Evolutionary conservation across 2,329 filamentous ascomycete species (phyloP).

Genomic region (Calonectria pauciramosa): DNA sequence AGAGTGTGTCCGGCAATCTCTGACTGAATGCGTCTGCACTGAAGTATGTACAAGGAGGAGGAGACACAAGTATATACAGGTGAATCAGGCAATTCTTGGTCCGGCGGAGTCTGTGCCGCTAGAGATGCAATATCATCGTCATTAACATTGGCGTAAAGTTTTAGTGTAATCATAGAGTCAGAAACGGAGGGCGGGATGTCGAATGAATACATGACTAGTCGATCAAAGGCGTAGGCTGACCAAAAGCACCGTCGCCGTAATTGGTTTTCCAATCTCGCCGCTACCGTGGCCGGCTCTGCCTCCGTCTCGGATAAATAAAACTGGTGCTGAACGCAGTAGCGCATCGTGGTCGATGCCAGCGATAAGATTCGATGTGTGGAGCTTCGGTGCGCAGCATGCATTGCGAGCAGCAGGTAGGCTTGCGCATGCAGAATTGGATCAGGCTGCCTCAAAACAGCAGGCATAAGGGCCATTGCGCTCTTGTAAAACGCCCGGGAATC

Average conservation of each 20-base stretch:
- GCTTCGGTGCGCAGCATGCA: conserved; percentile 45
- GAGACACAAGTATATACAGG: conserved; percentile 41
- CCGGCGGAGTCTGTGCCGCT: conserved; percentile 22
- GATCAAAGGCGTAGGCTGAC: conserved; percentile 48
- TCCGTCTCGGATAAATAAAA: conserved; percentile 45
- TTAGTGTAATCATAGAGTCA: conserved; percentile 46
- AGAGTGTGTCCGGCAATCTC: conserved; percentile 45
- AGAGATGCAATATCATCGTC: conserved; percentile 39
- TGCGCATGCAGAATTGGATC: conserved; percentile 35
- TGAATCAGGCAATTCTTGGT: conserved; percentile 26
- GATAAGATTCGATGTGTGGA: conserved; percentile 46
- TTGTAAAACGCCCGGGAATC: conserved; percentile 38
- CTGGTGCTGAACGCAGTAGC: conserved; percentile 46
- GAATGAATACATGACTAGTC: conserved; percentile 44
- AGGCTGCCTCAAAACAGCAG: conserved; percentile 26
- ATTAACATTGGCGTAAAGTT: conserved; percentile 44
- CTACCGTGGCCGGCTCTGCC: conserved; percentile 3
- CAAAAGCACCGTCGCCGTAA: conserved; percentile 48
- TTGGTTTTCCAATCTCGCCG: conserved; percentile 32
- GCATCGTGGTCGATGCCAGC: conserved; percentile 42
- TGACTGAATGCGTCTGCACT: conserved; percentile 46
- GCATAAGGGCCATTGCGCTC: conserved; percentile 33
- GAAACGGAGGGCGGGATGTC: conserved; percentile 44
- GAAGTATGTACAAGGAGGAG: conserved; percentile 44
- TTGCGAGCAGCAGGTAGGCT: conserved; percentile 40